Base-by-base conservation (phyloP, 2,329 filamentous ascomycete species). In the Aspergillus cejpii region DNA sequence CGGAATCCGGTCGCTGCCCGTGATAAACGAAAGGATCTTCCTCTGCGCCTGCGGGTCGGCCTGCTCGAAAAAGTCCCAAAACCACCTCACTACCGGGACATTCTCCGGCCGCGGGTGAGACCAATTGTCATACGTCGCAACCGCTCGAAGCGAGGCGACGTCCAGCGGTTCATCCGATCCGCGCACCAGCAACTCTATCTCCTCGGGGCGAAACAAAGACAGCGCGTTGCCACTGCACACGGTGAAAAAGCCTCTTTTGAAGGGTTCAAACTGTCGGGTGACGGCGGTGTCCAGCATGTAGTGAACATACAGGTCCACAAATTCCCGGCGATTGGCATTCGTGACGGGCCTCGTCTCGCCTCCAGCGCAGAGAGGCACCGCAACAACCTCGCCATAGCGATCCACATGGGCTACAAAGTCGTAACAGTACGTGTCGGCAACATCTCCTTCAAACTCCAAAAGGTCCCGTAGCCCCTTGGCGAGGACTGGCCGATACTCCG, bases 231-330 rank as follows among this genome's bases (percentile, higher is more conserved):
- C 87, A 27, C 85, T 86, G 61, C 88, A 94, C 21, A 95, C 87
- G 0, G 86, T 94, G 64, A 88, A 96, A 67, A 96, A 96, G 1
- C 90, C 90, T 43, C 89, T 80, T 62, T 92, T 92, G 74, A 96
- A 96, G 0, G 90, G 89, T 61, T 94, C 88, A 53, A 94, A 96
- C 60, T 95, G 89, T 31, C 87, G 78, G 29, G 79, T 72, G 1
- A 95, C 85, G 1, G 86, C 78, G 5, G 76, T 81, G 57, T 95
- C 88, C 8, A 96, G 79, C 7, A 91, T 65, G 61, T 91, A 85
- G 29, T 82, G 80, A 7, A 94, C 79, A 61, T 94, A 94, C 2
- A 88, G 73, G 54, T 91, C 84, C 42, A 95, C 88, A 57, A 91
- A 96, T 58, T 95, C 89, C 51, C 80, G 79, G 21, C 87, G 78